phyloP scores from a whole-genome alignment of 345 rosid species.

The Excoecaria cochinchinensis region DNA sequence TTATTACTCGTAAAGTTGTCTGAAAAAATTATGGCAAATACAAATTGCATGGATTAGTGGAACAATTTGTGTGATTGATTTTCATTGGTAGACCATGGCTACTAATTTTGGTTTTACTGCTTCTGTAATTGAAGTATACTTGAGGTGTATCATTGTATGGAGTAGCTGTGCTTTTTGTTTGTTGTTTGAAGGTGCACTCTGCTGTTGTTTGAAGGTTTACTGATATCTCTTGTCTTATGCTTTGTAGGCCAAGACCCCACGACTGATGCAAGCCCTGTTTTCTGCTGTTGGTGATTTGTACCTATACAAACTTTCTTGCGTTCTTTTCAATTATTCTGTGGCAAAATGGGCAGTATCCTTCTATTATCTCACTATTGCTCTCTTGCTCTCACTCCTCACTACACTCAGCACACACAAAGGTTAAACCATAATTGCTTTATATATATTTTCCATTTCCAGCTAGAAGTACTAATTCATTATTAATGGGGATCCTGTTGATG shows the following conservation, averaged over 20 bases:
- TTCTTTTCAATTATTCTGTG: conserved; percentile 50
- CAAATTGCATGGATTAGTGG: neutral
- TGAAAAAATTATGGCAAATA: neutral
- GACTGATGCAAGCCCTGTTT: conserved; percentile 75
- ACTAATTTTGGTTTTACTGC: neutral
- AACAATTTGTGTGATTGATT: neutral
- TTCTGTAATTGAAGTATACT: too few species aligned
- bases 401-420: neutral
- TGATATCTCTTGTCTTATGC: conserved; percentile 7
- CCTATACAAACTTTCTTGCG: conserved; percentile 61
- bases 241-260: conserved; percentile 65
- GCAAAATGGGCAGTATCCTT: conserved; percentile 94
- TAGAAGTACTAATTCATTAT: neutral
- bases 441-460: neutral
- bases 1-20: neutral
- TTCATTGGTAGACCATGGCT: neutral
- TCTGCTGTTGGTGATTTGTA: conserved; percentile 89
- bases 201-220: neutral
- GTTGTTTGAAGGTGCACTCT: neutral
- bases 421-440: neutral
- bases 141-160: neutral
- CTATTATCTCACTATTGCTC: neutral
- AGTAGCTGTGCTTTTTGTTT: conserved; percentile 9
- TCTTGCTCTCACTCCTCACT: too few species aligned
- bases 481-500: neutral